These are phyloP conservation scores for Epithemia pelagica DNA, from an alignment of 108 stramenopile species.

Conservation along the genomic window DNA sequence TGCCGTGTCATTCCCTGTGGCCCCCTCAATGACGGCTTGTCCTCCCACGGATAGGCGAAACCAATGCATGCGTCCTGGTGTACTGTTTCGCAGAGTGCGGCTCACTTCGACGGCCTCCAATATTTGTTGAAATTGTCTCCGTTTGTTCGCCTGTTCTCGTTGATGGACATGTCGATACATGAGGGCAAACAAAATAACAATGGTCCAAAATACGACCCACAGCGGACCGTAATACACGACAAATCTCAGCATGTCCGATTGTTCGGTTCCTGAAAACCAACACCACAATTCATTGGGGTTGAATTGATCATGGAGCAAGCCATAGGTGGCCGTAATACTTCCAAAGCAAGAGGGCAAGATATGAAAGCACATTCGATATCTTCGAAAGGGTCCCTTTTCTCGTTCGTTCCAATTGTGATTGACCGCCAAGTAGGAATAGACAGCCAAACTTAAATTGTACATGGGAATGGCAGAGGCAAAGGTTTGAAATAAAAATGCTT, in stretches of 20 bases:
- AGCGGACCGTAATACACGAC: neutral
- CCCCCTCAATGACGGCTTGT: too few relatives aligned
- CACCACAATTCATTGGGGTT: slow-evolving; percentile 6
- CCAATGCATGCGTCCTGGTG: too few relatives aligned
- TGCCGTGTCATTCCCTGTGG: too few relatives aligned
- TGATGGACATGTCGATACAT: slow-evolving; percentile 3
- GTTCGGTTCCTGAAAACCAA: slow-evolving; percentile 5
- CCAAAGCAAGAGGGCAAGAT: neutral
- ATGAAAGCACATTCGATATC: neutral
- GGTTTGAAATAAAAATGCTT: slow-evolving; percentile 22
- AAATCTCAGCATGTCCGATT: slow-evolving; percentile 4
- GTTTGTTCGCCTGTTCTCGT: neutral
- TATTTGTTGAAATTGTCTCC: neutral
- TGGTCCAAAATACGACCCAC: neutral
- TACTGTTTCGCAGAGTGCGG: neutral
- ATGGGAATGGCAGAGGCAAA: slow-evolving; percentile 8
- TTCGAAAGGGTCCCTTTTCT: neutral
- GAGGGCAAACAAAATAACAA: slow-evolving; percentile 1
- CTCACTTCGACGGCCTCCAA: neutral
- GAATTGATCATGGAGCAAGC: neutral
- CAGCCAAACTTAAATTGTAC: slow-evolving; percentile 22
- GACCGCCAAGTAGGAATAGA: slow-evolving; percentile 21
- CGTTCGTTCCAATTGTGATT: slow-evolving; percentile 21
- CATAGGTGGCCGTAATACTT: slow-evolving; percentile 1
- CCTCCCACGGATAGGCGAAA: too few relatives aligned